Evolutionary conservation across 148 eudicot genomes (phyloP).

Genomic region (Rhododendron mucronatum): DNA sequence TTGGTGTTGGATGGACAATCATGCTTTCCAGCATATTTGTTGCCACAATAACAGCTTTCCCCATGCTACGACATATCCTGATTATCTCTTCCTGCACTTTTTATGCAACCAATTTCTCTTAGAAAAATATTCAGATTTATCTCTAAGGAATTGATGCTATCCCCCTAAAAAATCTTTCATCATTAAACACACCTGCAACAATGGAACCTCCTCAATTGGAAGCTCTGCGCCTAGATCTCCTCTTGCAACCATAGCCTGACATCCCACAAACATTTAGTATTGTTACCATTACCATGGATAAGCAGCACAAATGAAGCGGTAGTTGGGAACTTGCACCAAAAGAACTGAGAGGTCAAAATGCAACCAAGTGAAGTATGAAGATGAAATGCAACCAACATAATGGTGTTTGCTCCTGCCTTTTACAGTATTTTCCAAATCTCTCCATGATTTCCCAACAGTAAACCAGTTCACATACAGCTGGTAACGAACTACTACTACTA

Average conservation of each 20-base stretch:
- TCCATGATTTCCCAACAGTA: not conserved
- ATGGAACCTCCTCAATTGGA: conserved; percentile 82
- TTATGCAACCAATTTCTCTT: not conserved
- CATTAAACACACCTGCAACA: conserved; percentile 55
- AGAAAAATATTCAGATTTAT: conserved; percentile 1
- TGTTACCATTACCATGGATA: not conserved
- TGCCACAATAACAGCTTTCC: conserved; percentile 96
- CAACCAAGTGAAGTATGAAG: not conserved
- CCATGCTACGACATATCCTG: conserved; percentile 87
- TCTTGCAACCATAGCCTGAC: conserved; percentile 95
- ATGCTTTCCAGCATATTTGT: conserved; percentile 99
- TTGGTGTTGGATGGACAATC: conserved; percentile 99
- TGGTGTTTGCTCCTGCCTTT: not conserved
- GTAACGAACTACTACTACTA: not conserved
- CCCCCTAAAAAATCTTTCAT: not conserved
- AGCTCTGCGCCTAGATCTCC: conserved; percentile 95
- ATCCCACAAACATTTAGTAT: conserved; percentile 3
- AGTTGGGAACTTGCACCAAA: not conserved
- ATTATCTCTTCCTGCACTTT: conserved; percentile 85
- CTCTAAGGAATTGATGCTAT: not conserved
- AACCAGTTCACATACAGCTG: not conserved
- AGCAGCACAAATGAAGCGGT: not conserved
- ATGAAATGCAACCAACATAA: not conserved
- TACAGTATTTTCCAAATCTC: not conserved
- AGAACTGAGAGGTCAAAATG: not conserved